Conservation (phyloP, 129 eudicot species). For the Apium graveolens region DNA sequence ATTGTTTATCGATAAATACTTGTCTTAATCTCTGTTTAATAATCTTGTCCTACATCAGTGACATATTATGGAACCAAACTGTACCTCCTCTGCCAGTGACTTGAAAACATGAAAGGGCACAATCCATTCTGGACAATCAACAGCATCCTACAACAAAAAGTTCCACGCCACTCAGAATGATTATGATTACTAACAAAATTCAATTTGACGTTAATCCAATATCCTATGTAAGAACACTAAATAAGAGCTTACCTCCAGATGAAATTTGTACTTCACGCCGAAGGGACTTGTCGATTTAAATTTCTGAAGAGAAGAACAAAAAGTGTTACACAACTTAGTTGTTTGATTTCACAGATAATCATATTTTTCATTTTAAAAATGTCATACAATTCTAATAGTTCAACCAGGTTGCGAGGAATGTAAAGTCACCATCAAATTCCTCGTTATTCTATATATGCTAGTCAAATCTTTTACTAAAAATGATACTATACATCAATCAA, state of each 20-base stretch:
- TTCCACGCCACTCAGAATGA: neutral
- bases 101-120: conserved; percentile 88
- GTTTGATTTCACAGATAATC: neutral
- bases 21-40: no score
- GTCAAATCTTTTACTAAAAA: neutral
- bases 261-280: conserved; percentile 87
- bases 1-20: no score
- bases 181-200: neutral
- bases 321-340: conserved; percentile 11
- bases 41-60: no score
- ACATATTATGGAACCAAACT: neutral
- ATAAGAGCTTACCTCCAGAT: conserved; percentile 66
- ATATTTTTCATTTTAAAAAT: neutral
- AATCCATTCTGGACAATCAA: conserved; percentile 99
- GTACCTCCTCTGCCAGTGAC: conserved; percentile 94
- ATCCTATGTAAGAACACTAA: neutral
- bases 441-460: neutral
- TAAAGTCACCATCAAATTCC: neutral
- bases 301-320: conserved; percentile 41
- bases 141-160: conserved; percentile 69
- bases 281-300: conserved; percentile 85
- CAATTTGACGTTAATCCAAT: neutral
- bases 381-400: neutral
- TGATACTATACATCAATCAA: neutral
- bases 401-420: neutral